Base-by-base conservation (phyloP, 2,329 filamentous ascomycete genomes). In the Pezicula neosporulosa region DNA sequence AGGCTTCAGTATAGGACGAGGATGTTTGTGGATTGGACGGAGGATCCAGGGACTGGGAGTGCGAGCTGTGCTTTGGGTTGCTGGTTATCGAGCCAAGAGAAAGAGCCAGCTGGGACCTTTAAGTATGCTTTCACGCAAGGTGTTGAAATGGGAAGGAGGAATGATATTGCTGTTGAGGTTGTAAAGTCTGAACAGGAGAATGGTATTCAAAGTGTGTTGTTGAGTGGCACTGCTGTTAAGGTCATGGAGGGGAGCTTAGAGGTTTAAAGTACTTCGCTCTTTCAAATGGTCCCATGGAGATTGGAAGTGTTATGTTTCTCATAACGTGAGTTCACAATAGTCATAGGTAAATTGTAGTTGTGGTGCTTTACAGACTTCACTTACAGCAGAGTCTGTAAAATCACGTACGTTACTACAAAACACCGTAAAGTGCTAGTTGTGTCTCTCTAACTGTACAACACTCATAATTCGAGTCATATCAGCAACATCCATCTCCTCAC, bases 41-140 rank as follows among this genome's bases (percentile, higher is more conserved):
- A 85, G 61, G 85, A 88, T 60, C 77, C 81, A 2, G 81, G 80
- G 1, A 85, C 82, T 1, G 85, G 85, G 0, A 83, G 80, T 53
- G 83, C 84, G 28, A 81, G 83, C 5, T 77, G 76, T 61, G 77
- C 78, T 7, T 65, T 88, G 56, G 71, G 72, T 18, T 70, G 74
- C 49, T 85, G 80, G 60, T 68, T 87, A 54, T 72, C 77, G 4
- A 62, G 79, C 47, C 64, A 66, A n/a, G 69, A 70, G 47, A 64
- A 60, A 19, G 66, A 64, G 21, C 66, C 58, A 49, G 64, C 65
- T 30, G 56, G 62, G 42, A 68, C 65, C 47, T 83, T 79, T 57
- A 53, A 8, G 6, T 61, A 49, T 53, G 70, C 75, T 51, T 69
- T 87, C 55, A 78, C 78, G 52, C 85, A 88, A 68, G 85, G 84